Evolutionary conservation across 148 eudicot species (phyloP), one percentile per base, ranked within the genome.

Genomic region (Fagopyrum tataricum): DNA sequence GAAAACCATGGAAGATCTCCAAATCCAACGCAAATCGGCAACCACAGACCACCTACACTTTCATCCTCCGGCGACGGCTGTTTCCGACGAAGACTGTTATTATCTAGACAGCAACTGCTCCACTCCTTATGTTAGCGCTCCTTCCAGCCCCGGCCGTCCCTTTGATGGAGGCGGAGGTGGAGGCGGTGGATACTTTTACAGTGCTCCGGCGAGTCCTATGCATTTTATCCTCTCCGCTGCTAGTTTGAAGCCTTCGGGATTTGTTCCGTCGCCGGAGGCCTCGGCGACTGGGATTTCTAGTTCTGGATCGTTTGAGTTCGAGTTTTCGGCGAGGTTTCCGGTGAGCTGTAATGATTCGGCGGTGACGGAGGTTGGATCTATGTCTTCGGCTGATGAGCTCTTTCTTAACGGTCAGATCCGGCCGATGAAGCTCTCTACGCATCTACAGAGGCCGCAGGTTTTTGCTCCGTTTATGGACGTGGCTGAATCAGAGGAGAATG

Each of bases 201-300:
- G 95, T 37, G 98, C 97, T 6, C 98, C 98, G 14, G 75, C 98
- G 0, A 86, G 91, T 47, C 98, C 98, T 55, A 91, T 86, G 87
- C 98, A 93, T 76, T 84, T 79, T 75, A 59, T 85, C 26, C 81
- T 87, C 39, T 76, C 85, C 40, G n/a, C n/a, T 18, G 18, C 78
- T 9, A 15, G 81, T n/a, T 24, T 80, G 17, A 70, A 20, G 43
- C 64, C 81, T 2, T n/a, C 74, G 1, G 44, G 56, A 2, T 72
- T 67, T 2, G 72, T 79, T 8, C 80, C 77, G 18, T 39, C 80
- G 26, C 51, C 67, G 71, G 83, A 75, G 39, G 81, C 79, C 1
- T 77, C 82, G 37, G 73, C 79, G 17, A 41, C 71, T 23, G 70
- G 20, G 21, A 46, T 58, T 20, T 56, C 26, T 56, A 11, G 62